phyloP scores from a whole-genome alignment of 2,329 filamentous ascomycete genomes.

The Talaromyces funiculosus region DNA sequence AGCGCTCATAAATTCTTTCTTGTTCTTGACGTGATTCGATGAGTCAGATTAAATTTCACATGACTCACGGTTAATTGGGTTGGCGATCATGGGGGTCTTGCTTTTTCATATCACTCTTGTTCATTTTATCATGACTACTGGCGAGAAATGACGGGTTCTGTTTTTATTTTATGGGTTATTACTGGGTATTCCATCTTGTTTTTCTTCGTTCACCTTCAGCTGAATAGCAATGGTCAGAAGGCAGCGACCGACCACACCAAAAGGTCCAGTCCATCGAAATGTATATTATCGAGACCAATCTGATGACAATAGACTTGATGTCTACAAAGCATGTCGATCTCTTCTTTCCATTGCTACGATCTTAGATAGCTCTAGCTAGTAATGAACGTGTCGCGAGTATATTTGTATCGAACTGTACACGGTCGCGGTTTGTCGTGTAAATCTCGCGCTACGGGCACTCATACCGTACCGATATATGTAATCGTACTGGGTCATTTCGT shows the following conservation, averaged over 20 bases:
- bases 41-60: slow-evolving; percentile 18
- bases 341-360: background rate
- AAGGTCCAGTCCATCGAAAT: slow-evolving; percentile 11
- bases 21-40: slow-evolving; percentile 19
- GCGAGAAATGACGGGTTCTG: slow-evolving; percentile 42
- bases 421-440: too few relatives aligned
- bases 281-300: slow-evolving; percentile 18
- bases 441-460: background rate
- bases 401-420: too few relatives aligned
- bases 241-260: slow-evolving; percentile 7
- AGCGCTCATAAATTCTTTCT: slow-evolving; percentile 62
- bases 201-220: slow-evolving; percentile 11
- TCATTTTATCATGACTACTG: slow-evolving; percentile 36
- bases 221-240: slow-evolving; percentile 17
- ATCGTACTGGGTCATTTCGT: background rate
- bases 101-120: slow-evolving; percentile 19
- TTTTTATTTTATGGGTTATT: slow-evolving; percentile 33
- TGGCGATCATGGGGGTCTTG: slow-evolving; percentile 37
- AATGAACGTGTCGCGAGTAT: background rate
- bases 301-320: slow-evolving; percentile 16
- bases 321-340: slow-evolving; percentile 13
- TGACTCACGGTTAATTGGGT: slow-evolving; percentile 29
- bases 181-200: slow-evolving; percentile 29
- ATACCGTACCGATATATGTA: background rate
- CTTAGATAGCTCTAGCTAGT: slow-evolving; percentile 1